Evolutionary conservation across 805 yeast genomes (phyloP).

Genomic region (Metschnikowia picachoensis): DNA sequence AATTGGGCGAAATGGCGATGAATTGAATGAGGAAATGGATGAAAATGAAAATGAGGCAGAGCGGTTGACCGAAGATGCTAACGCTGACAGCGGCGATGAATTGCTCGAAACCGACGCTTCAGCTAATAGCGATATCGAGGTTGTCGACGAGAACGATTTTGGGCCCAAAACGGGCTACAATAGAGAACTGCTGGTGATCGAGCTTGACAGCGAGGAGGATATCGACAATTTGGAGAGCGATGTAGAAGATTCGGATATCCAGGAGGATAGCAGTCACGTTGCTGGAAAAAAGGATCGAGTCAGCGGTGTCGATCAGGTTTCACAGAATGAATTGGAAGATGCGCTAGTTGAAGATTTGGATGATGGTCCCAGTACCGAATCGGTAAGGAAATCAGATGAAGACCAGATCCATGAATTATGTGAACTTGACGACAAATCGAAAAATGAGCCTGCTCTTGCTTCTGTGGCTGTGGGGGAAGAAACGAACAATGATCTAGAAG

Average conservation of each 20-base stretch:
- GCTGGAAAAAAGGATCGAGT: background rate
- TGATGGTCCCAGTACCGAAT: no score
- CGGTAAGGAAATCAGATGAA: no score
- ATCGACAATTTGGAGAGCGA: slow-evolving; percentile 26
- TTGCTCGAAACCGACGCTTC: background rate
- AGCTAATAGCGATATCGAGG: slow-evolving; percentile 7
- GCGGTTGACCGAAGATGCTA: background rate
- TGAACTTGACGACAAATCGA: no score
- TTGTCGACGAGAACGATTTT: background rate
- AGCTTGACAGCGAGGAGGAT: slow-evolving; percentile 24
- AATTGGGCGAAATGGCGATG: background rate
- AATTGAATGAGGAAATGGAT: background rate
- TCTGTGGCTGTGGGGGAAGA: no score
- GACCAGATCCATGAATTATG: no score
- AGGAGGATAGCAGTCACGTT: background rate
- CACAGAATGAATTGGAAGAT: background rate
- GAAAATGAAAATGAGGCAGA: background rate
- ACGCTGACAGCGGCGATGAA: background rate
- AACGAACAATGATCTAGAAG: no score
- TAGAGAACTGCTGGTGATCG: slow-evolving; percentile 9
- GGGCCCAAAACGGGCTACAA: background rate
- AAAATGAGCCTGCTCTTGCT: no score
- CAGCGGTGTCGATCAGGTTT: background rate
- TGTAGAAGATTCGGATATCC: background rate
- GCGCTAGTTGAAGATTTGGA: no score